A percentile compares a stretch with the other conserved stretches of the same genome.
phyloP scores from a whole-genome alignment of 1,284 basidiomycete species.

The Pisolithus thermaeus region DNA sequence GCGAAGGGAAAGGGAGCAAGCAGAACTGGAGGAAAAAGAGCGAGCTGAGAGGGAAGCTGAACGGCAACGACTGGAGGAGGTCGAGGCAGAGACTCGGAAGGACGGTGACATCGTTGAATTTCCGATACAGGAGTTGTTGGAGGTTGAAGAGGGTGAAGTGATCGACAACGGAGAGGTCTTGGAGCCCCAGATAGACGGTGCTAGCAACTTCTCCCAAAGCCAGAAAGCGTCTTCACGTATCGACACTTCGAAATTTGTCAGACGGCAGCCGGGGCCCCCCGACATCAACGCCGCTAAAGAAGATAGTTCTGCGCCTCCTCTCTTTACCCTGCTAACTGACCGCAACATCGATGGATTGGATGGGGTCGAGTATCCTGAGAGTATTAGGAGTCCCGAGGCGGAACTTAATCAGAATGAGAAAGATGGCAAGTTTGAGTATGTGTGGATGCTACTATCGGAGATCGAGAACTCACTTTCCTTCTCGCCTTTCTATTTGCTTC shows the following conservation, averaged over 20 bases:
- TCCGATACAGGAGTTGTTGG: constrained; percentile 16
- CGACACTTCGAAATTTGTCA: constrained; percentile 44
- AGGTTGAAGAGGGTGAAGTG: constrained; percentile 36
- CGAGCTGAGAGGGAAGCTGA: no score
- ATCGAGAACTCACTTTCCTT: neutral
- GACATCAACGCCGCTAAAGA: constrained; percentile 49
- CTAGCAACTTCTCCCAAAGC: constrained; percentile 34
- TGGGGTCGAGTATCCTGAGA: constrained; percentile 78
- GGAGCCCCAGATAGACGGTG: constrained; percentile 22
- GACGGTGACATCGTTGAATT: constrained; percentile 19
- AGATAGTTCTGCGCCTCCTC: constrained; percentile 36
- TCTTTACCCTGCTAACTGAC: no score
- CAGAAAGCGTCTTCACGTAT: constrained; percentile 55
- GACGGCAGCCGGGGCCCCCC: constrained; percentile 65
- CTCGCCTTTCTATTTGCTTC: constrained; percentile 1
- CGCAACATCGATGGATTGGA: constrained; percentile 78
- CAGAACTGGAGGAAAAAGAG: no score
- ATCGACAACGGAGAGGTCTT: no score
- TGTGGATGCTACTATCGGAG: constrained; percentile 1
- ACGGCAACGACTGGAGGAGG: constrained; percentile 27
- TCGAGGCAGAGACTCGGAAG: no score
- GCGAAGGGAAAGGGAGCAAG: constrained; percentile 25
- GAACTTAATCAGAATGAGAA: constrained; percentile 85
- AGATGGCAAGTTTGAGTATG: constrained; percentile 84
- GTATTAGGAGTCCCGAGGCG: constrained; percentile 76